Conservation (phyloP, 1,139 yeast species). For the Taphrina pruni region DNA sequence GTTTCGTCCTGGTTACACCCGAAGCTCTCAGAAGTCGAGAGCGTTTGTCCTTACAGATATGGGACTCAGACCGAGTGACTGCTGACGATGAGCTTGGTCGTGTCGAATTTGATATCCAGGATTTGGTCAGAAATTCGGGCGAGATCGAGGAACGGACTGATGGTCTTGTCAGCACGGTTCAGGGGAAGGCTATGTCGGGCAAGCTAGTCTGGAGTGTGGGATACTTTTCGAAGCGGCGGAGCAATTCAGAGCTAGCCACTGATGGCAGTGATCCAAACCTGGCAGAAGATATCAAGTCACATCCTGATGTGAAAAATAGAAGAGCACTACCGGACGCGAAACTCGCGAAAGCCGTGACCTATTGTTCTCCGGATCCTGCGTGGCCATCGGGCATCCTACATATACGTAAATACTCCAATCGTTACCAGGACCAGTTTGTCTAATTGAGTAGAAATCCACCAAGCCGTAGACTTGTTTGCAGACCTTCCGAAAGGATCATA, state of each 20-base stretch:
- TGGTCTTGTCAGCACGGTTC: constrained; percentile 27
- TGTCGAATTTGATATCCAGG: constrained; percentile 35
- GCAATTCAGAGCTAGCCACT: constrained; percentile 22
- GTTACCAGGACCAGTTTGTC: neutral
- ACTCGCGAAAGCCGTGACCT: constrained; percentile 29
- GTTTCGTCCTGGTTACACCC: constrained; percentile 32
- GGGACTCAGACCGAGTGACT: constrained; percentile 39
- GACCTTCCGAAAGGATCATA: constrained; percentile 27
- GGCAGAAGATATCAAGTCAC: constrained; percentile 20
- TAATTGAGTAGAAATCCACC: constrained; percentile 30
- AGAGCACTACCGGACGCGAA: constrained; percentile 12
- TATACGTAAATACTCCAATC: constrained; percentile 9
- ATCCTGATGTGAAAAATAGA: constrained; percentile 21
- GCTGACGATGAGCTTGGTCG: constrained; percentile 40
- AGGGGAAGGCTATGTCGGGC: constrained; percentile 15
- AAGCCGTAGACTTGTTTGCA: constrained; percentile 31
- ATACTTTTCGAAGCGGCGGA: constrained; percentile 32
- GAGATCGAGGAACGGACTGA: constrained; percentile 28
- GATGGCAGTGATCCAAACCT: constrained; percentile 34
- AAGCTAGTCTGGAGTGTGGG: constrained; percentile 34
- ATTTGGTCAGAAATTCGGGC: constrained; percentile 27
- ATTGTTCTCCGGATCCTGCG: constrained; percentile 34
- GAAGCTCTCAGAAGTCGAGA: constrained; percentile 37
- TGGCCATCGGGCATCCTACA: constrained; percentile 38
- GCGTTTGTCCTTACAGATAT: constrained; percentile 32